Base-by-base conservation (phyloP, 352 stramenopile genomes). In the Phytophthora agathidicida region DNA sequence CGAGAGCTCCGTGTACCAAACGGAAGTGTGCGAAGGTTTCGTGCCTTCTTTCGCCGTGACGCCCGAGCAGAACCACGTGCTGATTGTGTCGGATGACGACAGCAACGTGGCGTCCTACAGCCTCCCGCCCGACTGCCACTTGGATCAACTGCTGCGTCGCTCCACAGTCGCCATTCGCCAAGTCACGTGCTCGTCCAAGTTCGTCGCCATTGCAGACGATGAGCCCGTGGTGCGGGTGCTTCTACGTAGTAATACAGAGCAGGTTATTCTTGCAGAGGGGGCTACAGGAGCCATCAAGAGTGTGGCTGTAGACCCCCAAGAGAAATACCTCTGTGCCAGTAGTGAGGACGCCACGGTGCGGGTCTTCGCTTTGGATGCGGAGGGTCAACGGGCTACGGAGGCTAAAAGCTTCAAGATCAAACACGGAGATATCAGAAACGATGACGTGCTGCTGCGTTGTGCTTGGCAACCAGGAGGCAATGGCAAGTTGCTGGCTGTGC, bases 151-250 rank as follows among this genome's bases (percentile, higher is more conserved):
- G 31, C 41, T 93, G 30, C 77, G 85, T 36, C 83, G 86, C 14
- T 91, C 83, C 38, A 91, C 86, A 2, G 78, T 90, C 31, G 66
- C 75, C 20, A 93, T 93, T 31, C 81, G 83, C 20, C 75, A 93
- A 39, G 71, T 95, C 19, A 64, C 67, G 13, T 93, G 83, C 55
- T 89, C 73, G 20, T 26, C 54, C 22, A 73, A 68, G 27, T 88
- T 82, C 53, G 75, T 95, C 10, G 86, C 74, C 13, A 71, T 95
- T 23, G 86, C 79, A 8, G 85, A 85, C 13, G 86, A 95, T 23
- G 84, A 92, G 48, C 61, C 83, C 4, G 76, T 86, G 23, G 80
- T 93, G 33, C 82, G 83, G 9, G 70, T 95, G n/a, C 49, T 95
- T 13, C 35, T 79, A 19, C 80, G 83, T 17, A 62, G 62, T 4